Percentiles rank a stretch among this genome's conserved stretches.
Evolutionary conservation across 441 rosid genomes (phyloP).

Genomic region (Flueggea neowawraea): DNA sequence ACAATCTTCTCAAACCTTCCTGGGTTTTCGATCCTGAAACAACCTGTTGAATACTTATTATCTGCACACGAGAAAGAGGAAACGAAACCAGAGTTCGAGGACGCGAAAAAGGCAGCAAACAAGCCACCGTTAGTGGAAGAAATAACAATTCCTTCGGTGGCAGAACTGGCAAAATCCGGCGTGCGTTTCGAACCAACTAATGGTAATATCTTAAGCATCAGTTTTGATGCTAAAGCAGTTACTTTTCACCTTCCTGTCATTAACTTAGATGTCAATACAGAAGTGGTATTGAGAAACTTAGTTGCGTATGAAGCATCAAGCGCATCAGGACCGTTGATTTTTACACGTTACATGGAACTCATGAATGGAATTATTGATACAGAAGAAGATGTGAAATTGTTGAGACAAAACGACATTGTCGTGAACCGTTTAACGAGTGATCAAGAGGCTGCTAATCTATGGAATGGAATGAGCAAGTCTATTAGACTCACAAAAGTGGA

Average conservation of each 20-base stretch:
- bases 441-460: conserved; percentile 56
- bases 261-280: conserved; percentile 54
- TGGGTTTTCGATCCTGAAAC: conserved; percentile 24
- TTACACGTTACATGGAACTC: conserved; percentile 71
- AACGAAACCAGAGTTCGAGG: conserved; percentile 16
- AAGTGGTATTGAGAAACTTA: conserved; percentile 56
- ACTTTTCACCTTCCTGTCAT: conserved; percentile 54
- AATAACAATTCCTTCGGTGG: too few relatives aligned
- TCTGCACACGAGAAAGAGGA: conserved; percentile 30
- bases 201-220: conserved; percentile 41
- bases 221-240: conserved; percentile 38
- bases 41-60: conserved; percentile 13
- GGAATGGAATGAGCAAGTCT: conserved; percentile 85
- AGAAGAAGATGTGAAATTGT: conserved; percentile 22
- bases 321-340: conserved; percentile 13
- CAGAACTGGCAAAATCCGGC: conserved; percentile 46
- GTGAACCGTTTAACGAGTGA: conserved; percentile 27
- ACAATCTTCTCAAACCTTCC: conserved; percentile 55
- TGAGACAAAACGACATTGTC: conserved; percentile 52
- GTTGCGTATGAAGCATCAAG: conserved; percentile 29
- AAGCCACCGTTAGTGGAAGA: conserved; percentile 33
- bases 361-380: conserved; percentile 56
- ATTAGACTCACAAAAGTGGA: conserved; percentile 62
- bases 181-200: conserved; percentile 46
- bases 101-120: neutral